Conservation (phyloP, 495 filamentous ascomycete species). For the Penicillium nucicola region DNA sequence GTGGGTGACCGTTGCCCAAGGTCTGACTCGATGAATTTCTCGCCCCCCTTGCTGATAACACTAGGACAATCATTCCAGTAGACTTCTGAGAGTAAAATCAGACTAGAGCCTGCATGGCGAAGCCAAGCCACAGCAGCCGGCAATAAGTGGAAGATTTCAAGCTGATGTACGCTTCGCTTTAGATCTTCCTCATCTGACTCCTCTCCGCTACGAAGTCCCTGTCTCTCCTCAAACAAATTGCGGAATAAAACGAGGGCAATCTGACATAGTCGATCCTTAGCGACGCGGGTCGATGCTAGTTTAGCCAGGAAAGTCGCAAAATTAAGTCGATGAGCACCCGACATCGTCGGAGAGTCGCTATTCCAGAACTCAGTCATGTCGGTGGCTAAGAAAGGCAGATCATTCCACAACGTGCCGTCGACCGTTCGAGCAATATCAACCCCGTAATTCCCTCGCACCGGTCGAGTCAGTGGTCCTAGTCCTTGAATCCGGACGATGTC, state of each 20-base stretch:
- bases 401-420: conserved; percentile 20
- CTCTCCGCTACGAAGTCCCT: conserved; percentile 8
- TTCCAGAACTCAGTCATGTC: conserved; percentile 18
- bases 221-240: conserved; percentile 6
- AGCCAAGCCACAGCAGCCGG: conserved; percentile 18
- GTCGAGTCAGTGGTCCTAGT: conserved; percentile 15
- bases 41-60: conserved; percentile 7
- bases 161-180: conserved; percentile 1
- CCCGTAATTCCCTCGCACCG: conserved; percentile 2
- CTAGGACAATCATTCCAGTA: conserved; percentile 19
- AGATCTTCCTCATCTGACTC: conserved; percentile 16
- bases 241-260: conserved; percentile 17
- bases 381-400: conserved; percentile 17
- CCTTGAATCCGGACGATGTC: conserved; percentile 23
- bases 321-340: conserved; percentile 16
- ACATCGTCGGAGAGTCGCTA: conserved; percentile 10
- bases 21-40: conserved; percentile 12
- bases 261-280: conserved; percentile 16
- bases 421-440: conserved; percentile 17
- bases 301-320: conserved; percentile 18
- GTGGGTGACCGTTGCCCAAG: conserved; percentile 11
- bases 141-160: conserved; percentile 15
- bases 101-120: conserved; percentile 5
- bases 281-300: conserved; percentile 15
- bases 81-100: conserved; percentile 11